Conservation (phyloP, 2,329 filamentous ascomycete species). For the Cryphonectria radicalis region DNA sequence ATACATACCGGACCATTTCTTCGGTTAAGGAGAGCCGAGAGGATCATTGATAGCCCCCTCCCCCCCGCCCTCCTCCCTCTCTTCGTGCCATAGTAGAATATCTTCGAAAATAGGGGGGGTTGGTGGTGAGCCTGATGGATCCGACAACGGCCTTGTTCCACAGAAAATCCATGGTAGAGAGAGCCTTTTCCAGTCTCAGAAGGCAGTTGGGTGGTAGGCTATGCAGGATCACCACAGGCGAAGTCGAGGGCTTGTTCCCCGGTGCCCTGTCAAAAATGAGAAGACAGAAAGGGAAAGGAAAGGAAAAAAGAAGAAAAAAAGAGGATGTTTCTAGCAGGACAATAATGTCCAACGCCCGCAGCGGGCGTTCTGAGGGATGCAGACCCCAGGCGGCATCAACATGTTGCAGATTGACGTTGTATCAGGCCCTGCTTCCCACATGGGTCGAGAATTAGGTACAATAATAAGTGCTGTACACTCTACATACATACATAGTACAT, state of each 20-base stretch:
- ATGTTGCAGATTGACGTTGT: conserved; percentile 11
- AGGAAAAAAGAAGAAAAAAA: background rate
- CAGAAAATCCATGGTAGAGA: background rate
- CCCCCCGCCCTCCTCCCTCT: no score
- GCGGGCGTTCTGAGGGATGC: background rate
- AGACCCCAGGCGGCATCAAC: conserved; percentile 10
- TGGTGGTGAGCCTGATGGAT: background rate
- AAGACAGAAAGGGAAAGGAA: no score
- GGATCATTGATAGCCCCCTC: background rate
- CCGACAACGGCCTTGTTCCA: background rate
- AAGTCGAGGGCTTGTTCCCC: background rate
- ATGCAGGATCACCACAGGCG: background rate
- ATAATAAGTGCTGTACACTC: background rate
- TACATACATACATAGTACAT: background rate
- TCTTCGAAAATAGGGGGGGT: background rate
- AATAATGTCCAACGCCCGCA: background rate
- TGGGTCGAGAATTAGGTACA: background rate
- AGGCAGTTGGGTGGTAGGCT: background rate
- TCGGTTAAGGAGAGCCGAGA: background rate
- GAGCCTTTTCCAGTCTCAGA: background rate
- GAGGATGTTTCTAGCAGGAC: background rate
- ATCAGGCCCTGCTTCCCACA: conserved; percentile 9
- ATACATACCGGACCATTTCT: background rate
- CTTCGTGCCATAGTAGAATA: background rate
- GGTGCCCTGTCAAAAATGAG: background rate